A percentile compares a stretch with the other conserved stretches of the same genome.
Evolutionary conservation across 192 early-diverging fungal genomes (phyloP).

Genomic region (Backusella psychrophila): DNA sequence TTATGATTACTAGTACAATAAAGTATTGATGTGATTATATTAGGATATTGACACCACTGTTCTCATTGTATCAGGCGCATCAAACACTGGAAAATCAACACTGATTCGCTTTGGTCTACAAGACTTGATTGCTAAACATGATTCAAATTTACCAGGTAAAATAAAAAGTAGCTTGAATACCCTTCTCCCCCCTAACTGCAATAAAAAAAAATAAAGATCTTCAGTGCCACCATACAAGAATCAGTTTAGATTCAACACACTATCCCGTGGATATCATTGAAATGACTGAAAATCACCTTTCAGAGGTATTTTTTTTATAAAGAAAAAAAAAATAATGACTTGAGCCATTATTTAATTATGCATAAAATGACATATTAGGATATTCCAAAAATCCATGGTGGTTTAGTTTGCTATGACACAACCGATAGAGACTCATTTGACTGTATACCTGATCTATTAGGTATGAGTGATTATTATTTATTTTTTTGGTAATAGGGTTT

Average conservation of each 20-base stretch:
- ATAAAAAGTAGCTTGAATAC: neutral
- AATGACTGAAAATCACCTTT: neutral
- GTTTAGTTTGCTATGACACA: conserved; percentile 31
- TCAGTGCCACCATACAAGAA: conserved; percentile 13
- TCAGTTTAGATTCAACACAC: neutral
- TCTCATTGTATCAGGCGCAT: conserved; percentile 22
- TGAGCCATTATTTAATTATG: neutral
- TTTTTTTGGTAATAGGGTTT: neutral
- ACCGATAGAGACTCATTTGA: conserved; percentile 26
- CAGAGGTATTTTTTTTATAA: conserved; percentile 5
- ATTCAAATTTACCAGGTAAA: conserved; percentile 14
- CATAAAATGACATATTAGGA: neutral
- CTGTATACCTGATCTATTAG: conserved; percentile 30
- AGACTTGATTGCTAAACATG: conserved; percentile 6
- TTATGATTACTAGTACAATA: neutral
- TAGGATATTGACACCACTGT: conserved; percentile 2
- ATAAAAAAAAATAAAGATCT: neutral
- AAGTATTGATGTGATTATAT: neutral
- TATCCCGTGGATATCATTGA: conserved; percentile 8
- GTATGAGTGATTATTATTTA: conserved; percentile 15
- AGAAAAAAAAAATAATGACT: neutral
- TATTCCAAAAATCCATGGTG: conserved; percentile 19
- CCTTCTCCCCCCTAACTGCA: too few species aligned
- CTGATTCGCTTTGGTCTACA: conserved; percentile 23
- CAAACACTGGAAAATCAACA: conserved; percentile 28